Evolutionary conservation across 2,329 filamentous ascomycete genomes (phyloP), one percentile per base, ranked within the genome.

Genomic region (Botryotinia narcissicola): DNA sequence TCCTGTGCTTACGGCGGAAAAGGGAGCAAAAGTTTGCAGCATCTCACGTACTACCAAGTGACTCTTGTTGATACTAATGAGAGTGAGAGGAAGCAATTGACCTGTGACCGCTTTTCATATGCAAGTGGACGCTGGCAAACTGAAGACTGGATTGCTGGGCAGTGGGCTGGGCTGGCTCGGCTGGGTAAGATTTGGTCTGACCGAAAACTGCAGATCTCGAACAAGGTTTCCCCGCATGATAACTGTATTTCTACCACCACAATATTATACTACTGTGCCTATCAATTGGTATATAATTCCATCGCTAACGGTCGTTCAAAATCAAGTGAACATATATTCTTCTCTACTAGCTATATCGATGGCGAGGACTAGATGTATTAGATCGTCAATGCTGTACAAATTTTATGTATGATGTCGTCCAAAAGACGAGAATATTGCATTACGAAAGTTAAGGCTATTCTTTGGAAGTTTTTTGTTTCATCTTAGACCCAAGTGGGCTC

Each of bases 221-320:
- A 62, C 70, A 72, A 40, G 70, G 70, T 72, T 72, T 72, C 70
- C 70, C 70, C 70, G 48, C 61, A 67, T 66, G 70, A 35, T 37
- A 67, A 67, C 63, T 67, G 63, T 67, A 48, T 67, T 67, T 67
- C 62, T 46, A 64, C 40, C n/a, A 37, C 46, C 9, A 3, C 29
- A 48, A 48, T 66, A 32, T 66, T 20, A 51, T 37, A 10, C 63
- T n/a, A 29, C n/a, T 18, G 14, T 20, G 20, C 25, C 25, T 44
- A 25, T n/a, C 46, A n/a, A 25, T 29, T 29, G 18, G 40, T 35
- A 35, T 20, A 35, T 25, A 7, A 8, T 9, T 64, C 42, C 62
- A 18, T 32, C 3, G 29, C 42, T 46, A 46, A 64, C 18, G 20
- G 62, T 22, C 20, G 20, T 66, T 40, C 32, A 6, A 10, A 51